Percentiles rank a stretch among this genome's conserved stretches.
Conservation (phyloP, 202 grass and related monocot species). For the Schoenoplectus triqueter region DNA sequence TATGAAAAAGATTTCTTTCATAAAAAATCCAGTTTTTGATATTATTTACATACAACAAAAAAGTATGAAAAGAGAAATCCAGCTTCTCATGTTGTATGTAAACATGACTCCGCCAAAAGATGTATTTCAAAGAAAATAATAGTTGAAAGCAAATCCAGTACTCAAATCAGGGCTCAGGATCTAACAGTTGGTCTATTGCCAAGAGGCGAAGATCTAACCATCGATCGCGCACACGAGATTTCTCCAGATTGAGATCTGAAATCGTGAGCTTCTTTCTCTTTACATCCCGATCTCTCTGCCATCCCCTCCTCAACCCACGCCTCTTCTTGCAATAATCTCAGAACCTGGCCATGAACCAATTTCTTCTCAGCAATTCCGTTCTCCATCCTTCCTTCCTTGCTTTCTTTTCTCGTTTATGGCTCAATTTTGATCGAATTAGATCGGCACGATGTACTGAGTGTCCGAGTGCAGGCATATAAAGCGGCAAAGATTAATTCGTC, state of each 20-base stretch:
- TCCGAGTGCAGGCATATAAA: not conserved
- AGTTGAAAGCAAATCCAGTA: not conserved
- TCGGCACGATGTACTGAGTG: not conserved
- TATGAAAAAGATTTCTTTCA: too few species aligned
- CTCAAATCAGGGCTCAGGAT: not conserved
- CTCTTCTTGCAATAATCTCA: slow-evolving; percentile 20
- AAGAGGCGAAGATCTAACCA: slow-evolving; percentile 28
- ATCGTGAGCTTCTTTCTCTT: not conserved
- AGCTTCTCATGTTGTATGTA: too few species aligned
- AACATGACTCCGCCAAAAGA: not conserved
- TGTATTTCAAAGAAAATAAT: slow-evolving; percentile 9
- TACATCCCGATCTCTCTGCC: not conserved
- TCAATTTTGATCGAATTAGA: not conserved
- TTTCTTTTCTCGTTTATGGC: not conserved
- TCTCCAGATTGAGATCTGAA: not conserved
- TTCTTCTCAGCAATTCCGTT: not conserved
- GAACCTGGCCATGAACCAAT: slow-evolving; percentile 24
- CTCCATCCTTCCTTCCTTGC: not conserved
- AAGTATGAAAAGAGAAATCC: too few species aligned
- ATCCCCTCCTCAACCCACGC: slow-evolving; percentile 16
- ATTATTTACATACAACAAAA: too few species aligned
- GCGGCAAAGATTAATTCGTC: not conserved
- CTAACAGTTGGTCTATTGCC: slow-evolving; percentile 10
- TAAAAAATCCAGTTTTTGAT: too few species aligned
- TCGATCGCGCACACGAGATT: not conserved